These are phyloP conservation scores for Naganishia albida DNA, from an alignment of 1,284 basidiomycete genomes.

Conservation along the genomic window DNA sequence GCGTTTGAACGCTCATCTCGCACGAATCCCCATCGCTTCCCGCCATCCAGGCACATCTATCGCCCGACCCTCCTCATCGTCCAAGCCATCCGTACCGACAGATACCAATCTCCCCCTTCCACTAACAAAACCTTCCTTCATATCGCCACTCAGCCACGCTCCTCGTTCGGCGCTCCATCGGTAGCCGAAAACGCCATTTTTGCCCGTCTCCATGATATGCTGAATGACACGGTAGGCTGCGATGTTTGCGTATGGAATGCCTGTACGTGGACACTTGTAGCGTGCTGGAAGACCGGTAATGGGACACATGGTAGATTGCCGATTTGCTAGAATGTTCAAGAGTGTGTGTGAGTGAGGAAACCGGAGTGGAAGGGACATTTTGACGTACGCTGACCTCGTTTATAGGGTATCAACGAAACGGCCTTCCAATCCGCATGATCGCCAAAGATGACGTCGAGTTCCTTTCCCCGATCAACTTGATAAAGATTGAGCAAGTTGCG, in stretches of 20 bases:
- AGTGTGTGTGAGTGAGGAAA: background rate
- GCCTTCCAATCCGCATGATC: slow-evolving; percentile 18
- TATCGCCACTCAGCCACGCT: slow-evolving; percentile 3
- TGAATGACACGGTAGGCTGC: background rate
- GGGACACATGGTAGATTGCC: background rate
- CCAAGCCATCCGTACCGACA: background rate
- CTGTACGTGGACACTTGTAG: slow-evolving; percentile 4
- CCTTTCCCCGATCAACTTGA: background rate
- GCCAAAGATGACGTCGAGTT: slow-evolving; percentile 21
- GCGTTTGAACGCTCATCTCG: background rate
- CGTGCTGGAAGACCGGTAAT: slow-evolving; percentile 7
- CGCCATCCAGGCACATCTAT: slow-evolving; percentile 1
- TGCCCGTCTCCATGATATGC: background rate
- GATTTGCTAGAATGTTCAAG: background rate
- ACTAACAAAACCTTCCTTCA: background rate
- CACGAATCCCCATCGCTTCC: background rate
- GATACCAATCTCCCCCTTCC: background rate
- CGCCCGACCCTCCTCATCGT: background rate
- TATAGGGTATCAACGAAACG: background rate
- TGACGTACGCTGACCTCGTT: background rate
- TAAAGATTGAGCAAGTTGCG: background rate
- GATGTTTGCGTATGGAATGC: slow-evolving; percentile 6
- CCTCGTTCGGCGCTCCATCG: slow-evolving; percentile 1
- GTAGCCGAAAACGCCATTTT: background rate
- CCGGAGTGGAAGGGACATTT: background rate